Conservation (phyloP, 495 filamentous ascomycete genomes). For the Talaromyces stipitatus region DNA sequence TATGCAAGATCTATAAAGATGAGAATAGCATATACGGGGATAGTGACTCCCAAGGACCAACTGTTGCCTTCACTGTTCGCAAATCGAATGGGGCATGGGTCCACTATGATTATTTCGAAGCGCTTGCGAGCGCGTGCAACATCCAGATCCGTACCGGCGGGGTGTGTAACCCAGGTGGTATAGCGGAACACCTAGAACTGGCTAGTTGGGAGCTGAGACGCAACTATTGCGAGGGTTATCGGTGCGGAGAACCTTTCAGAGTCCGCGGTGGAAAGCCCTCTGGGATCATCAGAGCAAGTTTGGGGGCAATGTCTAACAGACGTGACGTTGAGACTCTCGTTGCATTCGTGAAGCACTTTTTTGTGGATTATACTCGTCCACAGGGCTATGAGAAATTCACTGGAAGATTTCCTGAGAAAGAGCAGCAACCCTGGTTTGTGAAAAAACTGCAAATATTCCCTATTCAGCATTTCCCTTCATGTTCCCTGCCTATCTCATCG, state of each 20-base stretch:
- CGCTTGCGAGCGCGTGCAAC: constrained; percentile 47
- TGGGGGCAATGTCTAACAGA: constrained; percentile 64
- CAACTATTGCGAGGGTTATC: constrained; percentile 55
- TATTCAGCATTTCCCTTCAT: constrained; percentile 72
- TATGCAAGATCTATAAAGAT: constrained; percentile 57
- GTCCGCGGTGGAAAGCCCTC: constrained; percentile 49
- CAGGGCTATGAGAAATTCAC: neutral
- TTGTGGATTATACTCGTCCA: constrained; percentile 17
- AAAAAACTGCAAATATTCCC: constrained; percentile 42
- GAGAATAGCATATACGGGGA: constrained; percentile 44
- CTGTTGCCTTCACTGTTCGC: constrained; percentile 62
- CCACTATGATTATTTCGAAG: constrained; percentile 53
- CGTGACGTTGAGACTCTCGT: constrained; percentile 53
- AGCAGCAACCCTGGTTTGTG: constrained; percentile 9
- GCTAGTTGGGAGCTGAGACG: constrained; percentile 52
- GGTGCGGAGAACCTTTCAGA: constrained; percentile 48
- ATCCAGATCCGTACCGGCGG: constrained; percentile 68
- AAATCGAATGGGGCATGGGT: constrained; percentile 46
- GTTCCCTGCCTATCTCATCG: constrained; percentile 42
- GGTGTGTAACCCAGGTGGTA: constrained; percentile 53
- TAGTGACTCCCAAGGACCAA: constrained; percentile 55
- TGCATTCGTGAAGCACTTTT: constrained; percentile 47
- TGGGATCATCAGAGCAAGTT: constrained; percentile 57
- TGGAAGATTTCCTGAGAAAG: neutral
- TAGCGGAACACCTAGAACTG: constrained; percentile 36